These are phyloP conservation scores for Cryptomeria japonica DNA, from an alignment of 75 land plant species.

Conservation along the genomic window DNA sequence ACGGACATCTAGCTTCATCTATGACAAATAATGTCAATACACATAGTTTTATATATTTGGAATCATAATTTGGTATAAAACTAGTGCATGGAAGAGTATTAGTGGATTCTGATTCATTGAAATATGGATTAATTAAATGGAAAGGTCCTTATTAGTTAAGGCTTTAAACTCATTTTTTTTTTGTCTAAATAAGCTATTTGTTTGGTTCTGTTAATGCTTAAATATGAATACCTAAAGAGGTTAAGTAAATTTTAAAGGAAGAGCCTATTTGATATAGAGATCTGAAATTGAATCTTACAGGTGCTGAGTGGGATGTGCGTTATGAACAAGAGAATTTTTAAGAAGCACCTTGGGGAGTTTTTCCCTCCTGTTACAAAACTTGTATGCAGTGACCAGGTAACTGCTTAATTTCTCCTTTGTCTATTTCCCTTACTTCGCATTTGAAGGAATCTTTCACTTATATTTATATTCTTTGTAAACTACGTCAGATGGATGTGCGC, in stretches of 20 bases:
- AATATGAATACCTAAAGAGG: neutral
- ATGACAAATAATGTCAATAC: neutral
- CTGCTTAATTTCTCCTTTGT: neutral
- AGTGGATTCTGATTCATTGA: neutral
- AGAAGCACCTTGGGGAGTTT: conserved; percentile 77
- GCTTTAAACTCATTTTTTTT: neutral
- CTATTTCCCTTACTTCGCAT: neutral
- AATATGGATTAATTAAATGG: neutral
- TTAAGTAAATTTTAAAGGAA: neutral
- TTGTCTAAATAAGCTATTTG: neutral
- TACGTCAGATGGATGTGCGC: conserved; percentile 79
- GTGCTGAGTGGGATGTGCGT: conserved; percentile 80
- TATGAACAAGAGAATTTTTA: conserved; percentile 71
- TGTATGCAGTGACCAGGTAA: conserved; percentile 95
- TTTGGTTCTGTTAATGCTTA: neutral
- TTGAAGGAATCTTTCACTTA: neutral
- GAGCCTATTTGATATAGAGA: neutral
- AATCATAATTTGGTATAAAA: neutral
- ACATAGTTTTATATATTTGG: neutral
- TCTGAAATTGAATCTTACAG: conserved; percentile 32
- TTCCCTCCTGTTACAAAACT: conserved; percentile 91
- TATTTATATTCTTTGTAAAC: neutral
- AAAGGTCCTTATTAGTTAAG: neutral
- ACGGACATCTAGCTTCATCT: neutral
- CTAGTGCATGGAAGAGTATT: neutral